Conservation (phyloP, 805 yeast species). For the Pichia californica region DNA sequence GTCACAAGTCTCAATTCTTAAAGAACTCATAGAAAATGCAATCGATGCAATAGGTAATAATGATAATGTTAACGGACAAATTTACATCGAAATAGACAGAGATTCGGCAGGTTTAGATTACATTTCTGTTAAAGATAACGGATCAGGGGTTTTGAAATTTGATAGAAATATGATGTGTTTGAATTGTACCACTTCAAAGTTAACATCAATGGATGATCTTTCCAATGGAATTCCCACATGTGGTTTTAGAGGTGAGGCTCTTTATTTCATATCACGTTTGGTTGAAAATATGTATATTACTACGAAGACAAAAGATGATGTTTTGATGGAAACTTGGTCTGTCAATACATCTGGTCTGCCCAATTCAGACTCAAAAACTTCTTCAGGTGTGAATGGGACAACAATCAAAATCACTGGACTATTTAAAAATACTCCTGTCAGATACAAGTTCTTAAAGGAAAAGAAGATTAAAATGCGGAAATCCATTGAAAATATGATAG, state of each 20-base stretch:
- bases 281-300: constrained; percentile 26
- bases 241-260: constrained; percentile 49
- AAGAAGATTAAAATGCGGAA: constrained; percentile 22
- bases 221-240: constrained; percentile 25
- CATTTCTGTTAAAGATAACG: constrained; percentile 34
- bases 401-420: constrained; percentile 28
- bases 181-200: constrained; percentile 39
- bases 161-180: constrained; percentile 33
- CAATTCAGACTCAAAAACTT: constrained; percentile 13
- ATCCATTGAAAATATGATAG: constrained; percentile 20
- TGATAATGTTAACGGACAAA: constrained; percentile 16
- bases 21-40: constrained; percentile 37
- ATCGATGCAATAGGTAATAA: constrained; percentile 28
- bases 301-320: constrained; percentile 28
- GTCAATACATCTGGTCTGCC: constrained; percentile 27
- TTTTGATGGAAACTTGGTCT: constrained; percentile 31
- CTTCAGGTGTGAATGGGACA: constrained; percentile 32
- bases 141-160: constrained; percentile 29
- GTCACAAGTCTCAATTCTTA: constrained; percentile 32
- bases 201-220: constrained; percentile 27
- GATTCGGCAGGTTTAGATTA: constrained; percentile 31
- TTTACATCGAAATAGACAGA: constrained; percentile 33
- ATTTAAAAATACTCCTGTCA: constrained; percentile 29
- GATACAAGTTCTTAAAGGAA: constrained; percentile 26
- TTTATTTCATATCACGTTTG: constrained; percentile 32